phyloP scores from a whole-genome alignment of 2,329 filamentous ascomycete species.

The Alternaria gansuensis region DNA sequence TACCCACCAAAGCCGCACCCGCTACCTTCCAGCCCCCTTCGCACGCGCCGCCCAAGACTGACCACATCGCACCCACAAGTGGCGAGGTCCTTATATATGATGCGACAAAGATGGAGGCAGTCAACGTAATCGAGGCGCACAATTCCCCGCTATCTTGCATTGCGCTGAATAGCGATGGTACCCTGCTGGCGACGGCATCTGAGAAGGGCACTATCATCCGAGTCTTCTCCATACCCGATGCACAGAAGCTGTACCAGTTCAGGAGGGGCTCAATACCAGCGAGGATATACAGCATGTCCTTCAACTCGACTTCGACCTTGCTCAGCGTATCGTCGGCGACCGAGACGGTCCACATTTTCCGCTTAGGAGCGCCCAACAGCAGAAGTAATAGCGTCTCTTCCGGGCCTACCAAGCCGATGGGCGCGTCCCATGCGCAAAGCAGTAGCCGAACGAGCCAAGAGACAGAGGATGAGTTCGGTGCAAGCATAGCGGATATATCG shows the following conservation, averaged over 20 bases:
- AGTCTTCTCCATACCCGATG: constrained; percentile 90
- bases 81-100: constrained; percentile 96
- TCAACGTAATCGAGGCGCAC: constrained; percentile 96
- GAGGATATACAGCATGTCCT: constrained; percentile 98
- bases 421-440: constrained; percentile 53
- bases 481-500: constrained; percentile 44
- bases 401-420: constrained; percentile 31
- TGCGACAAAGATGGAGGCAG: constrained; percentile 84
- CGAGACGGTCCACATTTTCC: constrained; percentile 97
- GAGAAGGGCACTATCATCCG: constrained; percentile 98
- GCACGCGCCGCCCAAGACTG: constrained; percentile 81
- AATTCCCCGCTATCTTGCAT: constrained; percentile 90
- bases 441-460: constrained; percentile 55
- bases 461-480: constrained; percentile 54
- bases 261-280: constrained; percentile 93
- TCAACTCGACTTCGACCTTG: constrained; percentile 91
- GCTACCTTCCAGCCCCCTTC: constrained; percentile 69
- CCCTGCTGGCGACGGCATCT: constrained; percentile 88
- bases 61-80: constrained; percentile 82
- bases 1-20: constrained; percentile 71
- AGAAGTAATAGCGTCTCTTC: constrained; percentile 49
- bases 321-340: constrained; percentile 95
- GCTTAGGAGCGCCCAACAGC: constrained; percentile 62
- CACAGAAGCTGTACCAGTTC: constrained; percentile 95
- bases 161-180: constrained; percentile 90